These are phyloP conservation scores for Lactuca saligna DNA, from an alignment of 129 eudicot genomes.

Conservation along the genomic window DNA sequence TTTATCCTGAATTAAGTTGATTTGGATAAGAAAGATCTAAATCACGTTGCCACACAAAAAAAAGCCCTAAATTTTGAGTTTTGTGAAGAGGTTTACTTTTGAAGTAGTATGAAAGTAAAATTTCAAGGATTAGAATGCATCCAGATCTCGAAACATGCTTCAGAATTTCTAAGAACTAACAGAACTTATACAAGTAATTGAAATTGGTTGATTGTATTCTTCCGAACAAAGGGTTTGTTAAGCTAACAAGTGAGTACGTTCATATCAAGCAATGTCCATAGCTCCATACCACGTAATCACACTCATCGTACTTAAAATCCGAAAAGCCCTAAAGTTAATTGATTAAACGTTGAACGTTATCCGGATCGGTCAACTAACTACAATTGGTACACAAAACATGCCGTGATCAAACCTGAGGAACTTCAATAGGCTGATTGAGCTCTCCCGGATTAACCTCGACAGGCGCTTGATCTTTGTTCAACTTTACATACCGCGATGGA, in stretches of 20 bases:
- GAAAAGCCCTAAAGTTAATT: conserved; percentile 17
- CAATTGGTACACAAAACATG: not conserved
- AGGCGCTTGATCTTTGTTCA: conserved; percentile 84
- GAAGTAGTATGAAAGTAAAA: not conserved
- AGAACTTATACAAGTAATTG: not conserved
- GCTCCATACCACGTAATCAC: not conserved
- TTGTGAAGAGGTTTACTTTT: not conserved
- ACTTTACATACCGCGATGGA: conserved; percentile 77
- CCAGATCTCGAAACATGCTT: conserved; percentile 11
- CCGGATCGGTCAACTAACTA: conserved; percentile 8
- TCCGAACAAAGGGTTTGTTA: not conserved
- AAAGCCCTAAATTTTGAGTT: not conserved
- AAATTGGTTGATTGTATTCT: not conserved
- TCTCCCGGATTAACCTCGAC: conserved; percentile 79
- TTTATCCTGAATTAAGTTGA: not conserved
- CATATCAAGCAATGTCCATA: conserved; percentile 16
- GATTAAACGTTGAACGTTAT: not conserved
- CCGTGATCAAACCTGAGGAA: conserved; percentile 62
- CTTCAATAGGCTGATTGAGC: conserved; percentile 89
- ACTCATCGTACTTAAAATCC: not conserved
- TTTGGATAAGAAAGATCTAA: not conserved
- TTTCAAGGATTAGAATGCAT: not conserved
- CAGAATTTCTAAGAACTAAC: not conserved
- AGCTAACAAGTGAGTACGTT: not conserved
- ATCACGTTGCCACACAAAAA: not conserved